Evolutionary conservation across 2,329 filamentous ascomycete genomes (phyloP).

Genomic region (Fusarium secorum): DNA sequence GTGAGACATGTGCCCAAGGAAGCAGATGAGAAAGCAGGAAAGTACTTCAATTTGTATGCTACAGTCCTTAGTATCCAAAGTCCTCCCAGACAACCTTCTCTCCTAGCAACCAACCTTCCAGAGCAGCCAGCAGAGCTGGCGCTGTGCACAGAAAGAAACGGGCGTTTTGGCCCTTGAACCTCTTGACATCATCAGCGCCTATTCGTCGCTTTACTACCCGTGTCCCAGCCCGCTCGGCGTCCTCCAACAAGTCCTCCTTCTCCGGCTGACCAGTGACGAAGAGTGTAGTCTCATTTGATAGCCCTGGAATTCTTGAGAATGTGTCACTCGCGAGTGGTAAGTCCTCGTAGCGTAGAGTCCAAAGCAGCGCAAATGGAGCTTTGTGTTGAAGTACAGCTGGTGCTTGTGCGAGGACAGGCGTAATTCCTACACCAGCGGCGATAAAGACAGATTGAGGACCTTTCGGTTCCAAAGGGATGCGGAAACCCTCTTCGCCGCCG

Average conservation of each 20-base stretch:
- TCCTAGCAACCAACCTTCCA: constrained; percentile 62
- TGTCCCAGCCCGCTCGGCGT: constrained; percentile 48
- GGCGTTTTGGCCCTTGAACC: constrained; percentile 48
- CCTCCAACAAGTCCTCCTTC: constrained; percentile 47
- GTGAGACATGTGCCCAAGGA: neutral
- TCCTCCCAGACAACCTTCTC: constrained; percentile 66
- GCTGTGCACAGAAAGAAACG: constrained; percentile 63
- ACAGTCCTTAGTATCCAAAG: constrained; percentile 61
- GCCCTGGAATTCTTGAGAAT: constrained; percentile 58
- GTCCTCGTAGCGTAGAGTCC: constrained; percentile 72
- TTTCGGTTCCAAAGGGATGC: constrained; percentile 41
- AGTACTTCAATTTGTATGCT: neutral
- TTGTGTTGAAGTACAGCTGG: constrained; percentile 51
- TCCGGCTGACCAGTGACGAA: constrained; percentile 67
- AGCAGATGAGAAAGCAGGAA: neutral
- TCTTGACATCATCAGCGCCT: constrained; percentile 52
- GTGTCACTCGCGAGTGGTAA: constrained; percentile 67
- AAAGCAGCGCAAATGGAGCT: constrained; percentile 65
- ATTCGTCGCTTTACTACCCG: constrained; percentile 51
- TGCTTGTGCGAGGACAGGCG: constrained; percentile 78
- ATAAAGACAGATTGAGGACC: constrained; percentile 64
- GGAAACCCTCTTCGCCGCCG: constrained; percentile 65
- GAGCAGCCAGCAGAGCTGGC: constrained; percentile 49
- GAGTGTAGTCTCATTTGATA: constrained; percentile 63
- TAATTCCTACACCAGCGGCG: constrained; percentile 84